These are phyloP conservation scores for Aureobasidium sp. DNA, from an alignment of 2,329 filamentous ascomycete species.

Conservation along the genomic window DNA sequence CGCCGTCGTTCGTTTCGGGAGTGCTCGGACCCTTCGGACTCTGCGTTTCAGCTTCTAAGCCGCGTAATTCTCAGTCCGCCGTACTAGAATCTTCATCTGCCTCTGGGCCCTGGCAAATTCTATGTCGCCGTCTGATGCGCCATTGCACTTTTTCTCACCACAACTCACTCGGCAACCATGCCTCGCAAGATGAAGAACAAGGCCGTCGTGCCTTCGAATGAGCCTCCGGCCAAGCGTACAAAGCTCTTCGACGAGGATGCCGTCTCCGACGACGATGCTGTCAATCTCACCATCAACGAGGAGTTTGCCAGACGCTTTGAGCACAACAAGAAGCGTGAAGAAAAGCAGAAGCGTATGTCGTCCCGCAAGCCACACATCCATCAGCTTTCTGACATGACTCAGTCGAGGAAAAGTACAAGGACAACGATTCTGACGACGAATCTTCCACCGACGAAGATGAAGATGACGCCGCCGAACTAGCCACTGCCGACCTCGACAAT, in stretches of 20 bases:
- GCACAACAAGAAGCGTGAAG: conserved; percentile 94
- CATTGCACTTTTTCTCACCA: not conserved
- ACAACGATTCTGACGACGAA: conserved; percentile 48
- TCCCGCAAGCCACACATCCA: conserved; percentile 15
- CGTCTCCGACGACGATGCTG: conserved; percentile 22
- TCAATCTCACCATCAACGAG: conserved; percentile 64
- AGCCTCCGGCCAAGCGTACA: conserved; percentile 26
- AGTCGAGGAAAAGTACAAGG: conserved; percentile 84
- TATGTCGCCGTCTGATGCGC: not conserved
- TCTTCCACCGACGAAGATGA: conserved; percentile 70
- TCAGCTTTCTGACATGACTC: conserved; percentile 16
- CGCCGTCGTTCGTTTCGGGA: not conserved
- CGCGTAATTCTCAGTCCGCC: not conserved
- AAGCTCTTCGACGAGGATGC: conserved; percentile 26
- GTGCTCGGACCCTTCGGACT: conserved; percentile 9
- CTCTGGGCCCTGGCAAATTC: conserved; percentile 7
- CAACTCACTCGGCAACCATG: not conserved
- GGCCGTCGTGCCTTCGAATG: not conserved
- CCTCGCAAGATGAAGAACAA: conserved; percentile 16
- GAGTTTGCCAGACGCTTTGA: conserved; percentile 87
- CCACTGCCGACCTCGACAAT: conserved; percentile 75
- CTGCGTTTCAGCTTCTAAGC: not conserved
- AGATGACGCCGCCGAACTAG: conserved; percentile 83
- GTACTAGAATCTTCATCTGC: not conserved
- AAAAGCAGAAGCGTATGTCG: conserved; percentile 59